Base-by-base conservation (phyloP, 140 eudicot species). In the Anethum foeniculum region DNA sequence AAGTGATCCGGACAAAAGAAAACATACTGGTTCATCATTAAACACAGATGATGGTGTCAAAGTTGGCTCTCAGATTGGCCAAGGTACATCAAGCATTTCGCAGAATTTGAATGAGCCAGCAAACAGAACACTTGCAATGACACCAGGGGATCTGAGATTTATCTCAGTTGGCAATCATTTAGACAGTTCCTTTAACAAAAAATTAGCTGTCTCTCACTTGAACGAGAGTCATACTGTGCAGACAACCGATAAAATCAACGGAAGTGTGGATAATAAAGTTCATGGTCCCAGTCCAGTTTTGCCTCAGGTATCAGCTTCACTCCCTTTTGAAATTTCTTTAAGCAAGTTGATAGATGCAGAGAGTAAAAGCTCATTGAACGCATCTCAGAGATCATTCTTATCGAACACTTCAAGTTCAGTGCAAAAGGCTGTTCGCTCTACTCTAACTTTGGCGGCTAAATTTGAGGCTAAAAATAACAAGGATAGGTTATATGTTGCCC, bases 381-480 rank as follows among this genome's bases (percentile, higher is more conserved):
- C 77, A 54, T 77, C 84, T 38, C 84, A 52, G 81, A 82, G 75
- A 67, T 71, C 89, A 13, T 51, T 82, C 9, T 51, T 82, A 34
- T 77, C 86, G 69, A 81, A 82, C 75, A 78, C 92, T 47, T 88
- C 90, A 28, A 81, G 85, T 86, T 88, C 92, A 41, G 84, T 87
- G 51, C 90, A 85, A 48, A 88, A 82, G 81, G 89, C 88, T 28
- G 84, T 93, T 49, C 83, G 76, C 19, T 88, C 96, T 48, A 86
- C 93, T 47, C 77, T 93, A 77, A 86, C 89, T 18, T 88, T 91
- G 81, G 97, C 98, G 2, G 91, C 93, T 12, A 82, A 87, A 82
- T 81, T 89, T 14, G 93, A 89, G 62, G 67, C 89, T 12, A 71
- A 71, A 62, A 81, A 85, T n/a, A 91, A 83, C 86, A 68, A 79